These are phyloP conservation scores for Boletus insuetus DNA, from an alignment of 768 basidiomycete genomes.

Conservation along the genomic window DNA sequence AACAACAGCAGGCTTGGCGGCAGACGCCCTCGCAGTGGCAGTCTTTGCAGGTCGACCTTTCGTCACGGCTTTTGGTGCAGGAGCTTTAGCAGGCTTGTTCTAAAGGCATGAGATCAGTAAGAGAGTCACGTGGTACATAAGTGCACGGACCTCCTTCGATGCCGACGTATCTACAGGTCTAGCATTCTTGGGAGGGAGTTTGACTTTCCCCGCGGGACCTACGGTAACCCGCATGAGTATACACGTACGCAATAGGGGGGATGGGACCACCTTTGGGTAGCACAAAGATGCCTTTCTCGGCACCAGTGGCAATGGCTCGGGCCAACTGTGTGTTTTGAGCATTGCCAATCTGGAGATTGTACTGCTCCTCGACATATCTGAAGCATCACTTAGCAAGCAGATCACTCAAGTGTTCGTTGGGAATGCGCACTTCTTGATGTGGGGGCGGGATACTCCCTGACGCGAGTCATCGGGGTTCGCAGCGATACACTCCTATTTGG, in stretches of 20 bases:
- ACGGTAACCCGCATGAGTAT: slow-evolving; percentile 3
- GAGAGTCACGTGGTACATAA: slow-evolving; percentile 20
- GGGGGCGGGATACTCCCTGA: slow-evolving; percentile 80
- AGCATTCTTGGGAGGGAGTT: slow-evolving; percentile 61
- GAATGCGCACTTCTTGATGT: slow-evolving; percentile 83
- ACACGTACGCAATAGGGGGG: neutral
- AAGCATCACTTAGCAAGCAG: slow-evolving; percentile 15
- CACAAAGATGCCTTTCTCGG: slow-evolving; percentile 77
- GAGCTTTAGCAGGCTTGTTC: slow-evolving; percentile 34
- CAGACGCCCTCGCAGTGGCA: slow-evolving; percentile 23
- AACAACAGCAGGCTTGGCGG: slow-evolving; percentile 21
- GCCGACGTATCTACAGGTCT: slow-evolving; percentile 48
- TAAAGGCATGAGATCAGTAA: slow-evolving; percentile 11
- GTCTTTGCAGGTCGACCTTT: slow-evolving; percentile 30
- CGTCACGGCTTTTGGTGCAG: slow-evolving; percentile 22
- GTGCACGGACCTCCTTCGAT: slow-evolving; percentile 54
- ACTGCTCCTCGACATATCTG: slow-evolving; percentile 82
- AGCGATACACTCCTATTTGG: slow-evolving; percentile 76
- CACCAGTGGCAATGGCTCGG: slow-evolving; percentile 77
- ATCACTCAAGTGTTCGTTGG: slow-evolving; percentile 6
- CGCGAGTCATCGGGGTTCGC: slow-evolving; percentile 74
- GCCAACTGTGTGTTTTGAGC: slow-evolving; percentile 78
- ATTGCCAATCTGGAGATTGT: slow-evolving; percentile 76
- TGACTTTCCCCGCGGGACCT: slow-evolving; percentile 56
- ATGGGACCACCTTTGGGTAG: slow-evolving; percentile 75